Evolutionary conservation across 805 yeast species (phyloP), one percentile per base, ranked within the genome.

Genomic region (Zygosaccharomyces lentus): DNA sequence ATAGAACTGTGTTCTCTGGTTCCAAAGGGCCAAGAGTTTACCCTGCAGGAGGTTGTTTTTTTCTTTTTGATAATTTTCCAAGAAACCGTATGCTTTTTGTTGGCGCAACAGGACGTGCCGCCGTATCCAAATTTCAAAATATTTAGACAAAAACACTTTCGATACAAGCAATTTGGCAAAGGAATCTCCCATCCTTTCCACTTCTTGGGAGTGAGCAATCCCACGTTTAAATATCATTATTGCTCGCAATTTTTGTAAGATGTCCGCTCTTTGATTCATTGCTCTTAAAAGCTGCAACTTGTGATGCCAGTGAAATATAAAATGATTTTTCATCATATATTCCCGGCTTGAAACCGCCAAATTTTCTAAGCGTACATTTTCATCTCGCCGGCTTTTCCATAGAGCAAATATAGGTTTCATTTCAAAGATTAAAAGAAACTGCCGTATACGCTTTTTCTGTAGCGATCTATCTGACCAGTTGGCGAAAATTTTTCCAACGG

Each of bases 241-340:
- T 6, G 52, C 54, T 19, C 45, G 41, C n/a, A 50, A n/a, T 19
- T 43, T 46, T 29, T 36, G 34, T 10, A 53, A 49, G 8, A 48
- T 38, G 2, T 34, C 32, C 8, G 55, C 50, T 26, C 49, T 53
- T 15, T 38, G 42, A 6, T 46, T 34, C 47, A 53, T 34, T n/a
- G 44, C 47, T n/a, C 16, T 17, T 12, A 45, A 10, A n/a, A 36
- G 16, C 10, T 15, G 32, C 15, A 24, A 17, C n/a, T 37, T 34
- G 9, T 32, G 37, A 23, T 26, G 36, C 52, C 52, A 49, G 2
- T 34, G 24, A 23, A 21, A 13, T 12, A 40, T 12, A n/a, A 31
- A n/a, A 17, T 39, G 17, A 8, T 16, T 40, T 13, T 29, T 34
- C 21, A 36, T 19, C 12, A 26, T 23, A 30, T 21, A 31, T 9